phyloP scores from a whole-genome alignment of 1,284 basidiomycete species.

The Coriolopsis trogii region DNA sequence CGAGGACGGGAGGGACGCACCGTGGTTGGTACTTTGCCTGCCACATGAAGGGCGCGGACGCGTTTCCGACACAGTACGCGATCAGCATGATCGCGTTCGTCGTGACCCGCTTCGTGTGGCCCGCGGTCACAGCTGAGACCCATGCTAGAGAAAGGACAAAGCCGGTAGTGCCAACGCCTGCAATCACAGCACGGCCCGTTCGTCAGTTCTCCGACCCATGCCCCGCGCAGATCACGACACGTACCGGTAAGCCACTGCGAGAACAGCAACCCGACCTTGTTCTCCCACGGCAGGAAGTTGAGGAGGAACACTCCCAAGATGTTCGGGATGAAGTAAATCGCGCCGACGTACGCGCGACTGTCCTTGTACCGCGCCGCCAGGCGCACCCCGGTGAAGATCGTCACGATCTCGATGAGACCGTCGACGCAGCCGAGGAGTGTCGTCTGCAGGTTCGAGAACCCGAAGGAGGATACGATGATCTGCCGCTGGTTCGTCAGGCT shows the following conservation, averaged over 20 bases:
- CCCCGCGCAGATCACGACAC: conserved; percentile 20
- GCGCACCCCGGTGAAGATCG: conserved; percentile 62
- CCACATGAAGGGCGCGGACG: conserved; percentile 78
- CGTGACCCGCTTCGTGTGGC: conserved; percentile 73
- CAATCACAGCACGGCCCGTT: conserved; percentile 3
- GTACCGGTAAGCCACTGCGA: conserved; percentile 65
- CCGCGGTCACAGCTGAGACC: conserved; percentile 69
- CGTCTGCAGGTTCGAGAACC: conserved; percentile 66
- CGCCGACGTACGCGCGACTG: conserved; percentile 63
- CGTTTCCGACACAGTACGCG: conserved; percentile 71
- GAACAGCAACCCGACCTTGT: conserved; percentile 67
- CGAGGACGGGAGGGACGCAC: conserved; percentile 39
- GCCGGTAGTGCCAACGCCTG: conserved; percentile 69
- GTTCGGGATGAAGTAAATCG: conserved; percentile 66
- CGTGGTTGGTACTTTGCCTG: conserved; percentile 63
- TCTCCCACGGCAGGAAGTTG: conserved; percentile 61
- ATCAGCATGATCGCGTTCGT: conserved; percentile 73
- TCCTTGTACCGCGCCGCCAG: conserved; percentile 59
- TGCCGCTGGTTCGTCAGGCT: conserved; percentile 71
- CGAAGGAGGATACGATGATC: conserved; percentile 71
- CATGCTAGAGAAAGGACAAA: conserved; percentile 74
- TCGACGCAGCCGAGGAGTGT: conserved; percentile 72
- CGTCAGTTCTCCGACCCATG: not conserved
- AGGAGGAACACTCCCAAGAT: conserved; percentile 63
- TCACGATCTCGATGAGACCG: conserved; percentile 67